These are phyloP conservation scores for Pestalotiopsis fici DNA, from an alignment of 2,329 filamentous ascomycete genomes.

Conservation along the genomic window DNA sequence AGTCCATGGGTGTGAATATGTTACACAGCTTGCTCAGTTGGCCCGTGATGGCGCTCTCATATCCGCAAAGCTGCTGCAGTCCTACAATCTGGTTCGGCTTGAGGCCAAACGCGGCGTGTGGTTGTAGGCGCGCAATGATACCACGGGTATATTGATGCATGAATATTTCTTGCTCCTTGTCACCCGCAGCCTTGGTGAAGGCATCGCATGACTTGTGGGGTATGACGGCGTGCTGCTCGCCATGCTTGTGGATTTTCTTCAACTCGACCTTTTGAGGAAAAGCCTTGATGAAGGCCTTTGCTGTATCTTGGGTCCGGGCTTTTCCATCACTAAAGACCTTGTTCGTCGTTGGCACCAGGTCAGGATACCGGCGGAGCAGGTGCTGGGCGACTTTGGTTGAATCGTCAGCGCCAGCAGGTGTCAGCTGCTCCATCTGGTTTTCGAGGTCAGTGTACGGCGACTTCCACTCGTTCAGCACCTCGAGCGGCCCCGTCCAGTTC, in stretches of 20 bases:
- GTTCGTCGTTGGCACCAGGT: slow-evolving; percentile 47
- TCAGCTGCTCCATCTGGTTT: slow-evolving; percentile 51
- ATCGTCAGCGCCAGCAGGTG: slow-evolving; percentile 59
- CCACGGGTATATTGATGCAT: slow-evolving; percentile 59
- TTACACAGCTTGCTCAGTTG: slow-evolving; percentile 60
- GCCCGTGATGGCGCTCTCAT: slow-evolving; percentile 66
- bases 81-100: slow-evolving; percentile 62
- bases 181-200: slow-evolving; percentile 53
- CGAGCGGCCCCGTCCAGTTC: slow-evolving; percentile 57
- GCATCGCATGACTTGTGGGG: slow-evolving; percentile 66
- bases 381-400: slow-evolving; percentile 59
- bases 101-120: slow-evolving; percentile 62
- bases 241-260: slow-evolving; percentile 29
- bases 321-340: slow-evolving; percentile 65
- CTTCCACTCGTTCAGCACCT: slow-evolving; percentile 59
- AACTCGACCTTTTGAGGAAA: slow-evolving; percentile 26
- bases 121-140: slow-evolving; percentile 58
- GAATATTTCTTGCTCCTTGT: slow-evolving; percentile 52
- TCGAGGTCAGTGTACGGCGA: slow-evolving; percentile 58
- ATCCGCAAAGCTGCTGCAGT: slow-evolving; percentile 67
- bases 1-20: slow-evolving; percentile 62
- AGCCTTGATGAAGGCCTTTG: slow-evolving; percentile 58
- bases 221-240: slow-evolving; percentile 56
- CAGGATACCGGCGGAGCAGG: slow-evolving; percentile 61
- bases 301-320: slow-evolving; percentile 61